Percentiles rank a stretch among this genome's conserved stretches.
phyloP scores from a whole-genome alignment of 768 basidiomycete species.

The Tricholoma sp. region DNA sequence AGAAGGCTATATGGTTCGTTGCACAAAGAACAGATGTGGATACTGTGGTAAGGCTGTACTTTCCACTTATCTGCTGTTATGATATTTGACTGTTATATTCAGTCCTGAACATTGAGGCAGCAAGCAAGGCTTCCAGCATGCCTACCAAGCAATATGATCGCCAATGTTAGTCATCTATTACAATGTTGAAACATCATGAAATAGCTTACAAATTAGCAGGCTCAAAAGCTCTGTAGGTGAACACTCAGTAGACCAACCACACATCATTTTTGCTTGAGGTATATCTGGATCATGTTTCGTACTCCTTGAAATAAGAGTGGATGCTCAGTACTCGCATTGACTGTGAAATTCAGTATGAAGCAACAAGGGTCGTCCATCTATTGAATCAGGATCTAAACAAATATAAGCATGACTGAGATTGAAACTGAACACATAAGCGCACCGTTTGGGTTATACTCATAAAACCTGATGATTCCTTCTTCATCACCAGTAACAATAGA shows the following conservation, averaged over 20 bases:
- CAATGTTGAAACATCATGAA: too few species aligned
- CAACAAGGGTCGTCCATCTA: slow-evolving; percentile 76
- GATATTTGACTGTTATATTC: too few species aligned
- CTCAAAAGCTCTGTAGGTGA: too few species aligned
- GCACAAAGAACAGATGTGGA: too few species aligned
- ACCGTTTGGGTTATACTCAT: slow-evolving; percentile 90
- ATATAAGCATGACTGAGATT: neutral
- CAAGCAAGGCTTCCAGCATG: too few species aligned
- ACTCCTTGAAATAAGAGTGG: slow-evolving; percentile 67
- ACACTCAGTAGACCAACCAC: slow-evolving; percentile 55
- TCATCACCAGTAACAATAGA: slow-evolving; percentile 81
- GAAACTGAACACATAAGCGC: slow-evolving; percentile 11
- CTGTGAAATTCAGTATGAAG: slow-evolving; percentile 76
- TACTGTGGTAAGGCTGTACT: too few species aligned
- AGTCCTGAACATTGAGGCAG: too few species aligned
- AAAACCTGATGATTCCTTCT: slow-evolving; percentile 75
- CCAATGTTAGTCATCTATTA: too few species aligned
- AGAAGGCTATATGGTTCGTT: too few species aligned
- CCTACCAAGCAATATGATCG: too few species aligned
- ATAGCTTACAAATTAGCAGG: too few species aligned
- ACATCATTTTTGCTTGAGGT: slow-evolving; percentile 79
- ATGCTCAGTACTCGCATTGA: slow-evolving; percentile 64
- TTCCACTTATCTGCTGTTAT: too few species aligned
- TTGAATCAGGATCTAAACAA: slow-evolving; percentile 72
- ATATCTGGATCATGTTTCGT: slow-evolving; percentile 65